Base-by-base conservation (phyloP, 345 rosid species). In the Moricandia moricandioides region DNA sequence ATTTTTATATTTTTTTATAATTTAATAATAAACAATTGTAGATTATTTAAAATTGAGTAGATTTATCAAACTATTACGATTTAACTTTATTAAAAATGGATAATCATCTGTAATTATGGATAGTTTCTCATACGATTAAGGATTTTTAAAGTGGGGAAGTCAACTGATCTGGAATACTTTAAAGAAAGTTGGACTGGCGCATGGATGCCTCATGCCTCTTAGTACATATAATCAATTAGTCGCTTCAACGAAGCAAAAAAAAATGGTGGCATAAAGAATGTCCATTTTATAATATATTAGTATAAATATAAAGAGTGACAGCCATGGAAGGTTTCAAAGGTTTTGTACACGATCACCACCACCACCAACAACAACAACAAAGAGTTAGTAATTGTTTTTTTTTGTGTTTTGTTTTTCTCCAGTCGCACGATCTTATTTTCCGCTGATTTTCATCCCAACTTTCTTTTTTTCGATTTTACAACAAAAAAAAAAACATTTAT, bases 261-360 rank as follows among this genome's bases (percentile, higher is more conserved):
- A 45, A n/a, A 45, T n/a, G 52, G 52, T 45, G 17, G 7, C 52
- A 45, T 10, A 3, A 4, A 2, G 4, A 35, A 39, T 39, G 47
- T 40, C 3, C 4, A 39, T 43, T 18, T 47, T 14, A 47, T 14
- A 47, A 39, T 10, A 14, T 21, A 21, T 21, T 21, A 21, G 24
- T 30, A 57, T 57, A 39, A 39, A 40, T 45, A 7, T 11, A 27
- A 21, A 63, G 63, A 66, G 43, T 18, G 84, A 85, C 74, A 75
- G 87, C 71, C 87, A 84, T 80, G 86, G 85, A 89, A 87, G 73
- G 72, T 77, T 77, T 81, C 86, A 51, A 60, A 84, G 70, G 78
- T 52, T 72, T 52, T 21, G 24, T 1, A 21, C 24, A 21, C 24
- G 24, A 21, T 2, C 24, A 21, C 24, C 24, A 21, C 24, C 2